Evolutionary conservation across 768 basidiomycete species (phyloP).

Genomic region (Calocera viscosa): DNA sequence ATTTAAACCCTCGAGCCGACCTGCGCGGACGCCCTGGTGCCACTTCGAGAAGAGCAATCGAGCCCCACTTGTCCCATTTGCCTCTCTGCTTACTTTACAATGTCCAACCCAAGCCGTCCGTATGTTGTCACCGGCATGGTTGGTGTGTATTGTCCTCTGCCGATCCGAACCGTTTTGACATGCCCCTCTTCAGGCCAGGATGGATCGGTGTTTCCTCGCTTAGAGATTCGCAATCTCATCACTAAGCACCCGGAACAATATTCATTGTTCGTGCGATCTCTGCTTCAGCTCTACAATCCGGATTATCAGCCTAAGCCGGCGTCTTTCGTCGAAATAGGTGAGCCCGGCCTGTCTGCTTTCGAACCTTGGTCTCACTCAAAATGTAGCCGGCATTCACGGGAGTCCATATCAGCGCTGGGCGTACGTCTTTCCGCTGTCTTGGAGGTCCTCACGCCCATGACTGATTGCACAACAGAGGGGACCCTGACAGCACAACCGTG

Average conservation of each 20-base stretch:
- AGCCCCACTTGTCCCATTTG: background rate
- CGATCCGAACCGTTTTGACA: background rate
- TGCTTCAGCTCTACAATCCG: slow-evolving; percentile 1
- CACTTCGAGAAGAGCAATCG: background rate
- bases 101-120: background rate
- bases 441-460: background rate
- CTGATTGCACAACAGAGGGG: background rate
- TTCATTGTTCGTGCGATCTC: slow-evolving; percentile 8
- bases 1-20: background rate
- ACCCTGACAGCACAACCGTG: background rate
- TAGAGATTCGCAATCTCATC: slow-evolving; percentile 4
- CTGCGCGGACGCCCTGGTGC: background rate
- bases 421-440: background rate
- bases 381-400: slow-evolving; percentile 7
- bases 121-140: slow-evolving; percentile 2
- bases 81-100: background rate
- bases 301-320: background rate
- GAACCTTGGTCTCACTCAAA: background rate
- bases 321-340: background rate
- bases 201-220: slow-evolving; percentile 5
- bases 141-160: background rate
- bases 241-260: slow-evolving; percentile 10
- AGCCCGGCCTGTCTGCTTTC: background rate
- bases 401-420: slow-evolving; percentile 9
- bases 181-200: background rate